Evolutionary conservation across 163 green algal species (phyloP), one percentile per base, ranked within the genome.

Genomic region (Smithsoniella earleae): DNA sequence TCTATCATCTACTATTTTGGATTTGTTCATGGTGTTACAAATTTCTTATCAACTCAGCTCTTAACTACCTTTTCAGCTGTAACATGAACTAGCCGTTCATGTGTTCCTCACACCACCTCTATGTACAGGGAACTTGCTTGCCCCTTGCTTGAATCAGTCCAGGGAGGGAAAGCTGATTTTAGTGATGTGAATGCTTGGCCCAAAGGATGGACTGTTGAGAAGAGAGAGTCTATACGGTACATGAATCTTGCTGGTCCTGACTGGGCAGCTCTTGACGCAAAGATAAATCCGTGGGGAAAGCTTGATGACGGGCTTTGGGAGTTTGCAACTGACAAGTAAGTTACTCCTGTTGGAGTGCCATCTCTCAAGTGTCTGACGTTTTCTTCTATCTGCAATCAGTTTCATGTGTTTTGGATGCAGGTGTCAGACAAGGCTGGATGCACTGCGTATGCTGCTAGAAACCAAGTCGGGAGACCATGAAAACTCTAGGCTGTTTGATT

Each of bases 221-320:
- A 69, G 8, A 69, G 31, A 33, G 58, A 69, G 30, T 43, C 16
- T 34, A 69, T 69, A 25, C 58, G 58, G 10, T 69, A 69, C 58
- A 25, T 69, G 30, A 69, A 69, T 31, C 28, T 69, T 33, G 58
- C 58, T 45, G 58, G 58, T 5, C 58, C 58, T 16, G 58, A 33
- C 58, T 69, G 58, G 58, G 58, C 58, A n/a, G 25, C 58, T 22
- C 25, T 69, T 5, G 58, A 69, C 43, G 58, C 58, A 16, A 36
- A 69, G 27, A 33, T 69, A 18, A 69, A 69, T 40, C 58, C 58
- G 27, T 69, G 58, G 58, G 58, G n/a, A 25, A 16, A 43, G 27
- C 4, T 34, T 43, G 58, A 33, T 33, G 58, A 69, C 34, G 58
- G 58, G 3, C 58, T 69, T 36, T 69, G 58, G 58, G 58, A 69